Evolutionary conservation across 1,284 basidiomycete species (phyloP).

Genomic region (Limonomyces culmigenus): DNA sequence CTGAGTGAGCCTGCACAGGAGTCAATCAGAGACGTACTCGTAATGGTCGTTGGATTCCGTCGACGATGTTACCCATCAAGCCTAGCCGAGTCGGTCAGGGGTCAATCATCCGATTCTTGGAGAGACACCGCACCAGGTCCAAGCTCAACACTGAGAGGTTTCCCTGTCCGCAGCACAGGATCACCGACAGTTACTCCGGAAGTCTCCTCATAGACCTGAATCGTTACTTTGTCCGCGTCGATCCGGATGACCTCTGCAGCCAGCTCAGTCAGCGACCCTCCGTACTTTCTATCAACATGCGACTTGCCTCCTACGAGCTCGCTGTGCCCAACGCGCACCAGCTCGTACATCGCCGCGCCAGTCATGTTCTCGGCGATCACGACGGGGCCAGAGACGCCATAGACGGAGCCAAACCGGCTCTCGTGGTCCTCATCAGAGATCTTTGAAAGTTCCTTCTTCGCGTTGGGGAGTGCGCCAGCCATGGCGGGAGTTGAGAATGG

Average conservation of each 20-base stretch:
- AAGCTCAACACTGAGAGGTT: conserved; percentile 93
- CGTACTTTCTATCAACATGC: background rate
- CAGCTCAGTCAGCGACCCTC: conserved; percentile 8
- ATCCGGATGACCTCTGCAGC: conserved; percentile 87
- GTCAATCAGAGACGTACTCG: conserved; percentile 31
- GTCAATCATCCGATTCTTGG: conserved; percentile 3
- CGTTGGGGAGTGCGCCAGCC: conserved; percentile 88
- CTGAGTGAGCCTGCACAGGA: conserved; percentile 6
- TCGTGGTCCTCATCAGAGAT: conserved; percentile 83
- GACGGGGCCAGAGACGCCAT: conserved; percentile 90
- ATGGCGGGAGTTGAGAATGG: conserved; percentile 19
- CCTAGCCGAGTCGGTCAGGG: conserved; percentile 39
- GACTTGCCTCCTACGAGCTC: conserved; percentile 83
- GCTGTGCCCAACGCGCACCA: conserved; percentile 91
- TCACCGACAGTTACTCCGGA: conserved; percentile 97
- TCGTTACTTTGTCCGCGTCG: conserved; percentile 92
- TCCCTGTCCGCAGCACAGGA: conserved; percentile 93
- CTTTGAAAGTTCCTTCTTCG: conserved; percentile 74
- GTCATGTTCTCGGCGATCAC: conserved; percentile 95
- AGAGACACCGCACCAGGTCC: conserved; percentile 83
- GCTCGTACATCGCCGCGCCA: conserved; percentile 93
- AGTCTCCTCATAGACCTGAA: conserved; percentile 99
- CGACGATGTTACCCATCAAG: conserved; percentile 97
- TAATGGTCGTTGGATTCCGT: conserved; percentile 89
- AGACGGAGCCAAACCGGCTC: conserved; percentile 80